A percentile compares a stretch with the other conserved stretches of the same genome.
phyloP scores from a whole-genome alignment of 768 basidiomycete species.

The Russula abietina region DNA sequence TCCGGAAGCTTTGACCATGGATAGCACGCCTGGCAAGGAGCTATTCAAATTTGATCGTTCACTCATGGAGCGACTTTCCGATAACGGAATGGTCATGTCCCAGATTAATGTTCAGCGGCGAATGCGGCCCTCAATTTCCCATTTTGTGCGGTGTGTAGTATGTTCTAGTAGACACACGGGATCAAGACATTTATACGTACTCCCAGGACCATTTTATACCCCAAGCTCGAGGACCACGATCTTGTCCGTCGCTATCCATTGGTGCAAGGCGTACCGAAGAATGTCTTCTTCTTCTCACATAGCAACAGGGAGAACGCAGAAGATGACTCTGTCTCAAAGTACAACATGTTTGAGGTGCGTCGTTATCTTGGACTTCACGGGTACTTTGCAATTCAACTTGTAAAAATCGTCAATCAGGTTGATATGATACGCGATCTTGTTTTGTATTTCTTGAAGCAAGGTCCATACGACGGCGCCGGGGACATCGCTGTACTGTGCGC shows the following conservation, averaged over 20 bases:
- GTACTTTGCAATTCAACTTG: background rate
- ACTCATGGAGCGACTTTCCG: conserved; percentile 67
- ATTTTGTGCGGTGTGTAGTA: conserved; percentile 45
- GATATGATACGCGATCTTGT: conserved; percentile 49
- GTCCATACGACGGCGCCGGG: conserved; percentile 41
- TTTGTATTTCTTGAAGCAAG: conserved; percentile 48
- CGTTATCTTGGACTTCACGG: background rate
- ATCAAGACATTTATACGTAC: background rate
- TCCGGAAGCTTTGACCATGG: conserved; percentile 56
- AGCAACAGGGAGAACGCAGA: conserved; percentile 51
- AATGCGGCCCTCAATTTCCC: conserved; percentile 67
- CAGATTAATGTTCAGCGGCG: conserved; percentile 65
- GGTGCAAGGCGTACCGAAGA: conserved; percentile 56
- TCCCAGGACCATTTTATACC: conserved; percentile 53
- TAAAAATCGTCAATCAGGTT: conserved; percentile 25
- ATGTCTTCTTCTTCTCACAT: conserved; percentile 66
- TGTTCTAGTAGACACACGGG: background rate
- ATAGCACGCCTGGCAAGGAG: conserved; percentile 47
- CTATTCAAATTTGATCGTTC: conserved; percentile 61
- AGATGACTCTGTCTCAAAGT: conserved; percentile 62
- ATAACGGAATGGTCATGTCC: conserved; percentile 56
- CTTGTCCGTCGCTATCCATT: conserved; percentile 45
- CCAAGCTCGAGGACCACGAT: conserved; percentile 50
- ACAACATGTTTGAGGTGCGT: conserved; percentile 60
- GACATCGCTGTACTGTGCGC: conserved; percentile 52